These are phyloP conservation scores for Boechera stricta DNA, from an alignment of 345 rosid species.

Conservation along the genomic window DNA sequence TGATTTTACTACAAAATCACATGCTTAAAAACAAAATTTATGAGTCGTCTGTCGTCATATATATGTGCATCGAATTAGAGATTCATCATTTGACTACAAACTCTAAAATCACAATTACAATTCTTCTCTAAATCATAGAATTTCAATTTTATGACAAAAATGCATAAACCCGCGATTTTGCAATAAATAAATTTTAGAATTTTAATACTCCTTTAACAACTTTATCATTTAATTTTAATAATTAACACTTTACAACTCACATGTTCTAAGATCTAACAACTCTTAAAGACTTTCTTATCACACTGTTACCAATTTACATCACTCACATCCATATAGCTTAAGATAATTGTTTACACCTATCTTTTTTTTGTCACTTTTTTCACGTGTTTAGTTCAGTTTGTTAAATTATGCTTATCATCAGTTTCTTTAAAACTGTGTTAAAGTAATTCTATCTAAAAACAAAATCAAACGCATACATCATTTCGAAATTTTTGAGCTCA, in stretches of 20 bases:
- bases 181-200: neutral
- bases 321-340: neutral
- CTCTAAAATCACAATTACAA: neutral
- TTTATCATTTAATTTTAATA: neutral
- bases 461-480: neutral
- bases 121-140: neutral
- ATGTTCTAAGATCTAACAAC: neutral
- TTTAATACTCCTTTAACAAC: neutral
- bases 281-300: neutral
- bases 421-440: neutral
- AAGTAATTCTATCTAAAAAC: neutral
- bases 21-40: neutral
- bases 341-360: neutral
- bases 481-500: neutral
- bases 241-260: neutral
- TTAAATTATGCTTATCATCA: neutral
- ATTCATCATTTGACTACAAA: neutral
- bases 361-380: neutral
- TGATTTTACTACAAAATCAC: neutral
- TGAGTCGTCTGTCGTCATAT: neutral
- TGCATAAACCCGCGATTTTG: neutral
- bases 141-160: neutral
- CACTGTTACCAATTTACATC: neutral
- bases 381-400: constrained; percentile 7
- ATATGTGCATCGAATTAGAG: neutral